Evolutionary conservation across 176 grass and related monocot species (phyloP), one percentile per base, ranked within the genome.

Genomic region (Juncus effusus): DNA sequence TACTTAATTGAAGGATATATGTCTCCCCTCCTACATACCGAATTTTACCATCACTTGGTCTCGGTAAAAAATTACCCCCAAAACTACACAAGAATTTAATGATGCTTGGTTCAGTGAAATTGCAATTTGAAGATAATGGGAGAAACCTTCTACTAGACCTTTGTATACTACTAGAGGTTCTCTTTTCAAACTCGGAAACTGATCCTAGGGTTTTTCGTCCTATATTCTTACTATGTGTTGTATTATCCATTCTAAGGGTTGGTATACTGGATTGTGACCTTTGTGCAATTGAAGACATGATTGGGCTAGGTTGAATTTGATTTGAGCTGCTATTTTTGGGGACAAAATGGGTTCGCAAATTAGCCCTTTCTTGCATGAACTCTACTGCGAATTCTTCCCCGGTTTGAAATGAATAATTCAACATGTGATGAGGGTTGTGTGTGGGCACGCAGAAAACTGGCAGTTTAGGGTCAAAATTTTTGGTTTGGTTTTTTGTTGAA

Each of bases 1-100:
- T 64, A 64, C 56, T 86, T 40, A 92, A 55, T 75, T 74, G 62
- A 14, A 97, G 12, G 42, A 97, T 80, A 45, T 74, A 85, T 39
- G 77, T 91, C 19, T 89, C 77, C 11, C 93, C 93, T 38, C 93
- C 88, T 0, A 91, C 85, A 45, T 89, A 89, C 36, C 88, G 70
- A n/a, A 92, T 75, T 65, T 88, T 78, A 2, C 82, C 77, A 16
- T 89, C 93, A 50, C 80, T 86, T 59, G 93, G 88, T 59, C 88
- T 72, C 2, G 93, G 93, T 40, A 92, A 76, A 75, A 97, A 92
- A 56, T 38, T 79, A 6, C 88, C 88, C 6, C 85, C 82, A 65
- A 89, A 89, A 64, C 80, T 97, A 62, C 88, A 97, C 11, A 92
- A 75, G 53, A 89, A 83, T 57, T 89, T 97, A 69, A 92, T 74